Conservation (phyloP, 1,284 basidiomycete genomes). For the Irpex sp. region DNA sequence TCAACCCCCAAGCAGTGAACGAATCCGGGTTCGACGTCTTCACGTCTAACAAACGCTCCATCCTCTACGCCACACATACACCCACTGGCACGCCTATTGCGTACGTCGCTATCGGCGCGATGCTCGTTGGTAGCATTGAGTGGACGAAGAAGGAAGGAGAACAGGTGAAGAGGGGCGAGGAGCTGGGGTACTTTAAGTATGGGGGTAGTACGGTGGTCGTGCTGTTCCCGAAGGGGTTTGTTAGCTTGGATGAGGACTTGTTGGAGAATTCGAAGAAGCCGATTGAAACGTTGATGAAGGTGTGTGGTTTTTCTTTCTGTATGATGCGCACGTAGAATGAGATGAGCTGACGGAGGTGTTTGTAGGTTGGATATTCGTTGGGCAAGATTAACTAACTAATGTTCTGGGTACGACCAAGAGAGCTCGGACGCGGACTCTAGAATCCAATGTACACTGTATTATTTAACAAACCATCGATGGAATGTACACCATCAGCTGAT, state of each 20-base stretch:
- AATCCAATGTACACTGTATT: too few species aligned
- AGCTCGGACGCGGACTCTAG: too few species aligned
- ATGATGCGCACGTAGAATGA: slow-evolving; percentile 9
- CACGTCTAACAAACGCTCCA: slow-evolving; percentile 64
- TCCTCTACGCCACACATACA: slow-evolving; percentile 49
- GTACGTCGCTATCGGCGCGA: slow-evolving; percentile 61
- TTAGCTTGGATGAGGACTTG: slow-evolving; percentile 70
- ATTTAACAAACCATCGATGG: too few species aligned
- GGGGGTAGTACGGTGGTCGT: slow-evolving; percentile 68
- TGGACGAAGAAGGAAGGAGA: slow-evolving; percentile 30
- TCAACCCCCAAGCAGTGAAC: slow-evolving; percentile 83
- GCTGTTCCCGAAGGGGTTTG: slow-evolving; percentile 58
- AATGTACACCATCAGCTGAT: too few species aligned
- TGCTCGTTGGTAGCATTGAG: slow-evolving; percentile 43
- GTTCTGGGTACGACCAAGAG: too few species aligned
- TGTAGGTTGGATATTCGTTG: slow-evolving; percentile 15
- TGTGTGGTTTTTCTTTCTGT: slow-evolving; percentile 31
- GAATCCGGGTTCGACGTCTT: slow-evolving; percentile 69
- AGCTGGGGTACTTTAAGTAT: slow-evolving; percentile 65
- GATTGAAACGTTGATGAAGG: slow-evolving; percentile 74
- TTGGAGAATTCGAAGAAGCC: slow-evolving; percentile 50
- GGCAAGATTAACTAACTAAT: slow-evolving; percentile 4
- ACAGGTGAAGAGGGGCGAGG: slow-evolving; percentile 47
- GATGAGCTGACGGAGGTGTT: not conserved
- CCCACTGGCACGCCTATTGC: slow-evolving; percentile 45